phyloP scores from a whole-genome alignment of 345 rosid genomes.

The Brassica incana region DNA sequence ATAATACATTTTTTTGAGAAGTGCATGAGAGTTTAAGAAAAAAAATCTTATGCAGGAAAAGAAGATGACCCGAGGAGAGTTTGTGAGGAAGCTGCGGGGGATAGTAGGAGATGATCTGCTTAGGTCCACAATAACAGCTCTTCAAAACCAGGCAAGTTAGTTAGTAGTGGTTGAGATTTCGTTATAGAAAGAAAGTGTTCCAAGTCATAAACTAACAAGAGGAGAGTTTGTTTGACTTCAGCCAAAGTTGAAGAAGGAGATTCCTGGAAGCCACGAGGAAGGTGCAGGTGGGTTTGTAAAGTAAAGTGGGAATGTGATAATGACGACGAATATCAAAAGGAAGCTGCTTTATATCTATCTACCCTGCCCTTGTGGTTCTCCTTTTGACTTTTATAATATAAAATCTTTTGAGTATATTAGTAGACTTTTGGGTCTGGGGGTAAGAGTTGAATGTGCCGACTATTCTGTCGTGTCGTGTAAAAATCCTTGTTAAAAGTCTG shows the following conservation, averaged over 20 bases:
- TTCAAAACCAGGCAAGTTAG: slow-evolving; percentile 52
- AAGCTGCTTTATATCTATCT: slow-evolving; percentile 36
- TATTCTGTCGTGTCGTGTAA: slow-evolving; percentile 34
- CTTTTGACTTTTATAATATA: slow-evolving; percentile 23
- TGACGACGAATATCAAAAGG: slow-evolving; percentile 40
- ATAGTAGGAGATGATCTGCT: slow-evolving; percentile 75
- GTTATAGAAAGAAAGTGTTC: neutral
- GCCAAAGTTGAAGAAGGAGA: slow-evolving; percentile 31
- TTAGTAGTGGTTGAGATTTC: neutral
- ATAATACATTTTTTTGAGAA: neutral
- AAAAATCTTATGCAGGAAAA: slow-evolving; percentile 48
- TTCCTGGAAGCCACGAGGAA: slow-evolving; percentile 26
- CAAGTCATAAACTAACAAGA: neutral
- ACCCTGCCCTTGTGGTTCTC: slow-evolving; percentile 27
- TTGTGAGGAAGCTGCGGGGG: slow-evolving; percentile 64
- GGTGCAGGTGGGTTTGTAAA: slow-evolving; percentile 27
- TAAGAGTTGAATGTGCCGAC: slow-evolving; percentile 40
- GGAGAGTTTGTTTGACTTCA: slow-evolving; percentile 1
- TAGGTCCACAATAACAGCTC: slow-evolving; percentile 66
- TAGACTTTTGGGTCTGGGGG: slow-evolving; percentile 13
- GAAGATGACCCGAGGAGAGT: slow-evolving; percentile 63
- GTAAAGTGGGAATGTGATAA: neutral
- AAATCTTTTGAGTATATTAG: neutral
- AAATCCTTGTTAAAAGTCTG: slow-evolving; percentile 5
- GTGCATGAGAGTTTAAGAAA: neutral